These are phyloP conservation scores for Exophiala oligosperma DNA, from an alignment of 2,329 filamentous ascomycete genomes.

Conservation along the genomic window DNA sequence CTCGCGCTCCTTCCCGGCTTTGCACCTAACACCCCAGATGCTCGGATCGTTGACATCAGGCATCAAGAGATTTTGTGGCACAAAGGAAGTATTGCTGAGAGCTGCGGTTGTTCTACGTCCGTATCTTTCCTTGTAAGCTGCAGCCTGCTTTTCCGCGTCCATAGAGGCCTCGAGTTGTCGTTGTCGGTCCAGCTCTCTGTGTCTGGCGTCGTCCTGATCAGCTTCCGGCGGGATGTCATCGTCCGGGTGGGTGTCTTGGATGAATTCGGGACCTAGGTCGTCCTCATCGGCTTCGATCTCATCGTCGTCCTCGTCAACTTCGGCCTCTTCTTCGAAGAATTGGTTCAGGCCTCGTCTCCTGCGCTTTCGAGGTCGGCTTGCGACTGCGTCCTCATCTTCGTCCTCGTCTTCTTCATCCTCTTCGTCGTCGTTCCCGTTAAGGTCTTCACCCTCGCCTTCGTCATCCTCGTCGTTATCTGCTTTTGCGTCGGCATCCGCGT, in stretches of 20 bases:
- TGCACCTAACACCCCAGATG: conserved; percentile 92
- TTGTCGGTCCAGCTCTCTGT: conserved; percentile 89
- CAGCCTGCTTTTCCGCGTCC: conserved; percentile 91
- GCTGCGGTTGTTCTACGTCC: conserved; percentile 71
- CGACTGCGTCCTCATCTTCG: conserved; percentile 28
- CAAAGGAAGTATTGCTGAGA: conserved; percentile 67
- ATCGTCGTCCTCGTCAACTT: conserved; percentile 92
- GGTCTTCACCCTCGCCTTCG: conserved; percentile 38
- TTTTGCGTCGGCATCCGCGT: conserved; percentile 36
- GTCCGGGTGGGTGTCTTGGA: conserved; percentile 86
- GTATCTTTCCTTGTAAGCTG: conserved; percentile 83
- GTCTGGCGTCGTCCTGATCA: conserved; percentile 84
- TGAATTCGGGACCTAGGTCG: conserved; percentile 81
- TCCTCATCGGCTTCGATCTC: conserved; percentile 86
- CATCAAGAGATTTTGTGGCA: conserved; percentile 82
- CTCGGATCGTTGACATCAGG: conserved; percentile 93
- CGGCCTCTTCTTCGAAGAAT: conserved; percentile 97
- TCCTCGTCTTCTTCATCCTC: conserved; percentile 59
- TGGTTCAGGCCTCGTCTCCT: conserved; percentile 73
- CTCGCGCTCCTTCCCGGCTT: conserved; percentile 93
- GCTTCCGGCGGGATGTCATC: conserved; percentile 75
- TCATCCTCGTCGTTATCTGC: conserved; percentile 45
- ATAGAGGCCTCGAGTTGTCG: conserved; percentile 84
- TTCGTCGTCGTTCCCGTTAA: conserved; percentile 51
- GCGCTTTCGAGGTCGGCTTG: conserved; percentile 74